Evolutionary conservation across 75 land plant species (phyloP).

Genomic region (Cupressus sempervirens): DNA sequence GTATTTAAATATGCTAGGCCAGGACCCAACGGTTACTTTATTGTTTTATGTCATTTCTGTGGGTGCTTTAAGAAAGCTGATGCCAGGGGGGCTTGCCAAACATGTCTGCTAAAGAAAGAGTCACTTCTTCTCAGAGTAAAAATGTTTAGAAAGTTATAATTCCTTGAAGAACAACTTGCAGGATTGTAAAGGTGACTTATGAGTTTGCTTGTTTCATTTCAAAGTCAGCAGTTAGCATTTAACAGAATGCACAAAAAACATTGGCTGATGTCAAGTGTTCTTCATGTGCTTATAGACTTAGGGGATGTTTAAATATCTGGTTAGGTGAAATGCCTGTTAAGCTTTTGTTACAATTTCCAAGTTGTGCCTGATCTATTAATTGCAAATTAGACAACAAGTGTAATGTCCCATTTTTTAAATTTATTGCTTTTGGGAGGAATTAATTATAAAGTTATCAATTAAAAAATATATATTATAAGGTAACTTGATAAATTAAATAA

Average conservation of each 20-base stretch:
- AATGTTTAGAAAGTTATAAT: not conserved
- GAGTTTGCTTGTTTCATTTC: not conserved
- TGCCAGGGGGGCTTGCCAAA: not conserved
- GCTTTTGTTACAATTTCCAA: not conserved
- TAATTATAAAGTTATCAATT: too few species aligned
- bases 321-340: not conserved
- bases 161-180: not conserved
- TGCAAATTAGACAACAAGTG: not conserved
- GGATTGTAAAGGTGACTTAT: not conserved
- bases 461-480: too few species aligned
- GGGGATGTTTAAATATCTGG: not conserved
- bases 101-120: not conserved
- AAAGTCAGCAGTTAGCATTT: not conserved
- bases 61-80: not conserved
- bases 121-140: too few species aligned
- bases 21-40: not conserved
- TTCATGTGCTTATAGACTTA: not conserved
- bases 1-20: not conserved
- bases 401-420: too few species aligned
- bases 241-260: not conserved
- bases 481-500: too few species aligned
- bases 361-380: not conserved
- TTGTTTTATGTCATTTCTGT: not conserved
- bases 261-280: not conserved
- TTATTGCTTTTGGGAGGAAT: too few species aligned